These are phyloP conservation scores for Suillus plorans DNA, from an alignment of 768 basidiomycete species.

Conservation along the genomic window DNA sequence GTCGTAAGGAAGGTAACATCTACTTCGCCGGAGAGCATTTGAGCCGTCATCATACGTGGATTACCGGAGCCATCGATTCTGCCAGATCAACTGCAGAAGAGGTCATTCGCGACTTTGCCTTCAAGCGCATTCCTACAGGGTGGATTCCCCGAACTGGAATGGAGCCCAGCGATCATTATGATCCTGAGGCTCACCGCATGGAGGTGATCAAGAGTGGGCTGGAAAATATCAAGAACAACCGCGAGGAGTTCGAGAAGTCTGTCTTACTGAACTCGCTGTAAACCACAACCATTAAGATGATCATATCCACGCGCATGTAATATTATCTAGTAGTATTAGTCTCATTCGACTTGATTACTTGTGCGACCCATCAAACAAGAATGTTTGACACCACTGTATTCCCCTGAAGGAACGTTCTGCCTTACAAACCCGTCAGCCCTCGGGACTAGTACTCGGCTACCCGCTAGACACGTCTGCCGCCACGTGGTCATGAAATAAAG, in stretches of 20 bases:
- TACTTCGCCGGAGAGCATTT: constrained; percentile 29
- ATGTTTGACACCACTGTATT: background rate
- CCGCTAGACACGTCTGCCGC: background rate
- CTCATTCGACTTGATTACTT: background rate
- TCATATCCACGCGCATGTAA: background rate
- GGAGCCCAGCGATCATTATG: background rate
- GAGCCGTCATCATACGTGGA: constrained; percentile 30
- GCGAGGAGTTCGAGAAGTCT: constrained; percentile 6
- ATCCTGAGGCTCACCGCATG: constrained; percentile 1
- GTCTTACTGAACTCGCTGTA: background rate
- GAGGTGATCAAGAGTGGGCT: constrained; percentile 2
- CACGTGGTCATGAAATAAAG: background rate
- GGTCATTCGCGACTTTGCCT: constrained; percentile 1
- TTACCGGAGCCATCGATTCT: constrained; percentile 22
- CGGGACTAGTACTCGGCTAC: background rate
- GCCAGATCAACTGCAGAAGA: constrained; percentile 6
- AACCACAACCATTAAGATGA: background rate
- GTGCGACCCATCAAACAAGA: background rate
- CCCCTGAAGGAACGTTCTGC: background rate
- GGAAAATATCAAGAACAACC: constrained; percentile 3
- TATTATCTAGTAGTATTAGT: background rate
- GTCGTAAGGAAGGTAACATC: constrained; percentile 20
- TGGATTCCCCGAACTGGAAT: background rate
- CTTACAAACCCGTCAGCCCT: background rate
- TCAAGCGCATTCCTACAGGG: background rate